Evolutionary conservation across 1,139 yeast species (phyloP).

Genomic region (Hyphopichia fennica): DNA sequence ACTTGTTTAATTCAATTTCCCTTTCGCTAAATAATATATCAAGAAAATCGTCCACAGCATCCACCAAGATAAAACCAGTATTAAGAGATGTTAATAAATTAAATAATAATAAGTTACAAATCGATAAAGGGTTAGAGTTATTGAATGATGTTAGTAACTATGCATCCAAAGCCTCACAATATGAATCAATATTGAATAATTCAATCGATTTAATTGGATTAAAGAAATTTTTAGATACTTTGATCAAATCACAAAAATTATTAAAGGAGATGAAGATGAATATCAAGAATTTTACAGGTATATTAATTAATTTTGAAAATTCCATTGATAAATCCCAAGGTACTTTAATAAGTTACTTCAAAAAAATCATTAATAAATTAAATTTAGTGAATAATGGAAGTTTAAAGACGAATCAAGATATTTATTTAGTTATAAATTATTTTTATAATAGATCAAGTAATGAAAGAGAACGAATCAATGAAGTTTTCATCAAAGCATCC

Average conservation of each 20-base stretch:
- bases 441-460: conserved; percentile 31
- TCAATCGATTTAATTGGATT: conserved; percentile 42
- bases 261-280: conserved; percentile 36
- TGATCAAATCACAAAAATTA: conserved; percentile 34
- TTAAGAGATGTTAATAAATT: conserved; percentile 61
- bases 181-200: conserved; percentile 44
- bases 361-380: conserved; percentile 14
- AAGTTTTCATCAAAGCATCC: conserved; percentile 47
- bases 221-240: conserved; percentile 35
- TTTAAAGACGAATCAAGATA: conserved; percentile 19
- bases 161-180: conserved; percentile 59
- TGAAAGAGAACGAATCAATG: conserved; percentile 29
- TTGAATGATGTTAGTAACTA: conserved; percentile 65
- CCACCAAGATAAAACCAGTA: conserved; percentile 68
- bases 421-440: conserved; percentile 41
- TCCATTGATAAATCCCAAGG: conserved; percentile 48
- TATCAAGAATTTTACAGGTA: conserved; percentile 50
- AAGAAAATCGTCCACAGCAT: conserved; percentile 59
- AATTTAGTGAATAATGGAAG: conserved; percentile 10
- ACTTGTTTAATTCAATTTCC: conserved; percentile 56
- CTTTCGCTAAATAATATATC: conserved; percentile 58
- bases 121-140: conserved; percentile 59
- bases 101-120: conserved; percentile 54
- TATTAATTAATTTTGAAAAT: conserved; percentile 46
- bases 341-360: conserved; percentile 36